phyloP scores from a whole-genome alignment of 768 basidiomycete genomes.

The Boletus sp. region DNA sequence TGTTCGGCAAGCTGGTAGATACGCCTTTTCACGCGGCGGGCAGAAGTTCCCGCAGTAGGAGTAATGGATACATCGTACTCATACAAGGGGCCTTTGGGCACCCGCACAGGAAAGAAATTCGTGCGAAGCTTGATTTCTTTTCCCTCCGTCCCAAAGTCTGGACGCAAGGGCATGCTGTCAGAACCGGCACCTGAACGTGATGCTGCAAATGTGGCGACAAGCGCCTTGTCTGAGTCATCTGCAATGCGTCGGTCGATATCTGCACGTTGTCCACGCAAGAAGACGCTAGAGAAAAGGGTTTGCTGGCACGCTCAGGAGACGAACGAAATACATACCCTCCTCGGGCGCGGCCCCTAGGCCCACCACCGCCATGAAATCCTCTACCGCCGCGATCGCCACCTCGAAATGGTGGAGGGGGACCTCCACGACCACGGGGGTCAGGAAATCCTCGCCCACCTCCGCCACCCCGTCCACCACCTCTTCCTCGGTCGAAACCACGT shows the following conservation, averaged over 20 bases:
- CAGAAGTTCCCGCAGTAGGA: conserved; percentile 32
- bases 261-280: conserved; percentile 37
- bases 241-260: conserved; percentile 53
- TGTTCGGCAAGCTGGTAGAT: conserved; percentile 49
- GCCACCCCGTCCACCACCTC: conserved; percentile 34
- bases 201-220: conserved; percentile 36
- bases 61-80: conserved; percentile 48
- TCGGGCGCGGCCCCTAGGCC: conserved; percentile 30
- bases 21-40: conserved; percentile 41
- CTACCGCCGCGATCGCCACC: conserved; percentile 32
- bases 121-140: conserved; percentile 45
- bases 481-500: conserved; percentile 40
- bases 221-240: conserved; percentile 41
- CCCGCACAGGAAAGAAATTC: conserved; percentile 49
- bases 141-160: conserved; percentile 45
- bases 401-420: conserved; percentile 23
- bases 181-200: conserved; percentile 18
- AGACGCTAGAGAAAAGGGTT: conserved; percentile 33
- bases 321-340: conserved; percentile 36
- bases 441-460: conserved; percentile 33
- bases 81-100: conserved; percentile 45
- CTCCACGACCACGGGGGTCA: conserved; percentile 26
- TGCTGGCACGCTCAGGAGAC: background rate
- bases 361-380: conserved; percentile 27
- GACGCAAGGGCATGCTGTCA: conserved; percentile 43